phyloP scores from a whole-genome alignment of 805 yeast genomes.

The Dipodascus geniculatus region DNA sequence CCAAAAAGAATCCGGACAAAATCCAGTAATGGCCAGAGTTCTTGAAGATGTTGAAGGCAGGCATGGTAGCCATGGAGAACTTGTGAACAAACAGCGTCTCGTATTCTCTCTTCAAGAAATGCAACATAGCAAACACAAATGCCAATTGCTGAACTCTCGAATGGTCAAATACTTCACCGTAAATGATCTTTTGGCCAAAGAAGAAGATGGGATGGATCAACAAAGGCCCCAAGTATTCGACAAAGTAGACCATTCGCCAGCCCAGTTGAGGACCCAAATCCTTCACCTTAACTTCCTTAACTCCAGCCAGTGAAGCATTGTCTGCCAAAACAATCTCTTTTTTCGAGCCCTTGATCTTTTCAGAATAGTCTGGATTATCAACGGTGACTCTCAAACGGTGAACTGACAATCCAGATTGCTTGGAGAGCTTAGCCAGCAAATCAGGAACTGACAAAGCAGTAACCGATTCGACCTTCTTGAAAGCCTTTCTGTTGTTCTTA shows the following conservation, averaged over 20 bases:
- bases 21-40: constrained; percentile 90
- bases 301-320: constrained; percentile 30
- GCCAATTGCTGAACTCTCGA: constrained; percentile 43
- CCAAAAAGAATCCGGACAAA: constrained; percentile 58
- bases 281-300: constrained; percentile 47
- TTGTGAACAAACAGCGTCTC: constrained; percentile 79
- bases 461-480: background rate
- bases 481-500: constrained; percentile 1
- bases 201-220: constrained; percentile 65
- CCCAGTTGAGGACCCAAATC: constrained; percentile 90
- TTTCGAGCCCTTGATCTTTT: constrained; percentile 23
- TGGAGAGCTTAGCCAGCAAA: constrained; percentile 34
- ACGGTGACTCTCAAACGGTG: constrained; percentile 48
- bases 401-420: constrained; percentile 33
- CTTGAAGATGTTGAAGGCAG: constrained; percentile 72
- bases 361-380: constrained; percentile 21
- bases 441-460: constrained; percentile 25
- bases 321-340: constrained; percentile 34
- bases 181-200: constrained; percentile 28
- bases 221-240: constrained; percentile 87
- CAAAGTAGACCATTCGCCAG: constrained; percentile 81
- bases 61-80: constrained; percentile 90
- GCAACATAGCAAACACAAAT: constrained; percentile 49
- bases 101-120: constrained; percentile 76
- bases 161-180: constrained; percentile 29